phyloP scores from a whole-genome alignment of 2,329 filamentous ascomycete genomes.

The Diaporthe ampelina region DNA sequence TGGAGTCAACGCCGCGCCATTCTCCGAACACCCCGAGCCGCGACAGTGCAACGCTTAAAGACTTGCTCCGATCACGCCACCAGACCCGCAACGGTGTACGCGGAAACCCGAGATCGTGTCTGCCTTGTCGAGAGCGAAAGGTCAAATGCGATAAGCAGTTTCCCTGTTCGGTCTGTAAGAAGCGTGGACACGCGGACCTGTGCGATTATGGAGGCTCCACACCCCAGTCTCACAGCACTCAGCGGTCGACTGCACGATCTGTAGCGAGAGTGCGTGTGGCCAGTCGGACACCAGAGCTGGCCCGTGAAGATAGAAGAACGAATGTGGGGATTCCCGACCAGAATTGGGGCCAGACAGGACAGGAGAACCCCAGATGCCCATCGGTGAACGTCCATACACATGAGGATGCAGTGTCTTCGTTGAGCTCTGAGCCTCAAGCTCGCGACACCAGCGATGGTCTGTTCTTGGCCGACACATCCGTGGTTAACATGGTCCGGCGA shows the following conservation, averaged over 20 bases:
- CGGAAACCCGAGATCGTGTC: slow-evolving; percentile 8
- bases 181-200: slow-evolving; percentile 20
- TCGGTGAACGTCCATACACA: background rate
- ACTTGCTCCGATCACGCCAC: slow-evolving; percentile 15
- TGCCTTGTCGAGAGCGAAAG: slow-evolving; percentile 16
- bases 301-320: background rate
- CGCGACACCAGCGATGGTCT: background rate
- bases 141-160: slow-evolving; percentile 19
- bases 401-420: background rate
- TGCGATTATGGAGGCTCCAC: slow-evolving; percentile 8
- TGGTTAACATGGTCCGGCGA: background rate
- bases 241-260: background rate
- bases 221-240: background rate
- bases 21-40: background rate
- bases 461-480: slow-evolving; percentile 14
- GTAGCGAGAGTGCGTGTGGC: background rate
- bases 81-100: slow-evolving; percentile 13
- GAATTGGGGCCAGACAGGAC: background rate
- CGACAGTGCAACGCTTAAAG: slow-evolving; percentile 16
- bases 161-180: slow-evolving; percentile 6
- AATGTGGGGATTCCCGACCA: background rate
- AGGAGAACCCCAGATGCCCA: too few relatives aligned
- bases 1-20: slow-evolving; percentile 5
- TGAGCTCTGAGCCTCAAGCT: background rate
- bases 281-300: background rate